Base-by-base conservation (phyloP, 805 yeast genomes). In the Komagataella phaffii region DNA sequence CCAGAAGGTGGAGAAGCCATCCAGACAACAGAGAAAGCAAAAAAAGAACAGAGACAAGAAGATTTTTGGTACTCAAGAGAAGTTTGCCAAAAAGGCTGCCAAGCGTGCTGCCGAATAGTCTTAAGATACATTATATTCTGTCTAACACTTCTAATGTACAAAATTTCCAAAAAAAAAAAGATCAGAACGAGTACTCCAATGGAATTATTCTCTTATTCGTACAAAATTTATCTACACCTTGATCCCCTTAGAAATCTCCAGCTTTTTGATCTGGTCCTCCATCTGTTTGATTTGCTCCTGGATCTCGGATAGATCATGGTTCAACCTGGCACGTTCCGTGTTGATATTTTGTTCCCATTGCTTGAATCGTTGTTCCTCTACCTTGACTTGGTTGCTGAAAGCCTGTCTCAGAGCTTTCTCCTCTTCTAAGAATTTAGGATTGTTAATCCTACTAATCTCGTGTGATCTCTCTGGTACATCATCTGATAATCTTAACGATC, bases 21-120 rank as follows among this genome's bases (percentile, higher is more conserved):
- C 97, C 68, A 90, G 98, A 89, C 96, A 90, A 81, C 99, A 93
- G 83, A 88, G 99, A 84, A 93, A 93, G 79, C 98, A 91, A 83
- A 88, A 86, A 89, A 91, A 93, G 90, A 93, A 93, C 96, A 89
- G 97, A 83, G 96, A 86, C 71, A 84, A 85, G 89, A 93, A 93
- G 87, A 75, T 88, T 85, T 89, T 91, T 71, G 99, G 99, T 85
- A 93, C 99, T 69, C 95, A 90, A 71, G 85, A 81, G 74, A 82
- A 87, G 75, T 85, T 83, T 76, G 95, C 96, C 76, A 90, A 89
- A 82, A 83, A 78, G 75, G 80, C 83, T 71, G 91, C 91, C 72
- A 85, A 79, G 76, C 86, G 95, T 84, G 81, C 82, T 75, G 84
- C 88, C 73, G 95, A 86, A 71, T 85, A 85, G 68, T 54, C 56